Evolutionary conservation across 129 eudicot species (phyloP).

Genomic region (Erigeron canadensis): DNA sequence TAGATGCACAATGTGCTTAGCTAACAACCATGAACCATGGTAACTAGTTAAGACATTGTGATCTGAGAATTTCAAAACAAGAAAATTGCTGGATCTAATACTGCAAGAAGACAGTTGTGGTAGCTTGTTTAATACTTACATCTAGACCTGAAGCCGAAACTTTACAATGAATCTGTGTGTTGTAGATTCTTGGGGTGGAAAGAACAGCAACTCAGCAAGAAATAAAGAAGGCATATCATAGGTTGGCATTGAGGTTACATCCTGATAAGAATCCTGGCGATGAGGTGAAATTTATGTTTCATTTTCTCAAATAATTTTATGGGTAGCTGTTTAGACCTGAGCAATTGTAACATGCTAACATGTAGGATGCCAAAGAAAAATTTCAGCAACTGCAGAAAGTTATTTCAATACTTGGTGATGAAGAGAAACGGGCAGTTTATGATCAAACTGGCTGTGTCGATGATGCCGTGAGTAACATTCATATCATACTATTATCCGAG

Average conservation of each 20-base stretch:
- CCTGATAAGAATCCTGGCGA: conserved; percentile 96
- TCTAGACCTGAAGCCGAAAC: not conserved
- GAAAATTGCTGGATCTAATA: not conserved
- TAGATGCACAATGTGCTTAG: not conserved
- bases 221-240: conserved; percentile 85
- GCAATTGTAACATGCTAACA: not conserved
- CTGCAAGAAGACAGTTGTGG: too few species aligned
- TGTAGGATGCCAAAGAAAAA: conserved; percentile 87
- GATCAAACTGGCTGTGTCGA: conserved; percentile 97
- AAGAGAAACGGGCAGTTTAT: conserved; percentile 87
- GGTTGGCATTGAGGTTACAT: conserved; percentile 84
- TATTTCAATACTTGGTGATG: conserved; percentile 94
- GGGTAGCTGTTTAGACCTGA: not conserved
- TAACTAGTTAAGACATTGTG: not conserved
- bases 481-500: conserved; percentile 8
- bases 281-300: conserved; percentile 50
- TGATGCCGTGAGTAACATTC: conserved; percentile 72
- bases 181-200: conserved; percentile 90
- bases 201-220: conserved; percentile 82
- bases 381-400: conserved; percentile 98
- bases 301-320: not conserved
- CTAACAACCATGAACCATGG: not conserved
- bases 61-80: not conserved
- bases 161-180: conserved; percentile 4
- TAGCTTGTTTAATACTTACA: not conserved